Percentiles rank a stretch among this genome's conserved stretches.
Conservation (phyloP, 148 eudicot genomes). For the Chenopodium album region DNA sequence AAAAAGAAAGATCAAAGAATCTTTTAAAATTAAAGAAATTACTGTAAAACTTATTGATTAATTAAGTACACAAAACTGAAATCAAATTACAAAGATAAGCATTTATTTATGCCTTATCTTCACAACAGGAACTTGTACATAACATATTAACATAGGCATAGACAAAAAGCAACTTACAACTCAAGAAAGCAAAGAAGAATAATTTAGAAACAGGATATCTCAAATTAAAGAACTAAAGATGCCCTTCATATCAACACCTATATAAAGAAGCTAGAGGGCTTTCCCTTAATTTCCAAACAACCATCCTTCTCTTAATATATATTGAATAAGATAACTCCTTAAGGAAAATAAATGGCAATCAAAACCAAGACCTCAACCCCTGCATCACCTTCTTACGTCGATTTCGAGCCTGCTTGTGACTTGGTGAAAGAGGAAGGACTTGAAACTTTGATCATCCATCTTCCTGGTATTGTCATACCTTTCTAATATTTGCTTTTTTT, state of each 20-base stretch:
- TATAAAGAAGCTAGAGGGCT: not conserved
- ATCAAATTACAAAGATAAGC: no score
- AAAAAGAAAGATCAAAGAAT: no score
- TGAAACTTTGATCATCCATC: constrained; percentile 31
- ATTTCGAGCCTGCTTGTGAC: constrained; percentile 36
- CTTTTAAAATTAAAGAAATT: no score
- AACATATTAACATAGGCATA: not conserved
- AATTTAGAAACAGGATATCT: not conserved
- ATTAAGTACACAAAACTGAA: no score
- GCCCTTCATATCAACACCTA: not conserved
- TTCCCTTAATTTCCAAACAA: not conserved
- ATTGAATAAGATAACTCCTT: no score
- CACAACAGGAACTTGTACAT: not conserved
- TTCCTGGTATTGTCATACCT: constrained; percentile 30
- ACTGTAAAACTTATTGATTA: no score
- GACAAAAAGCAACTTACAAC: constrained; percentile 4
- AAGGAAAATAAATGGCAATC: constrained; percentile 14
- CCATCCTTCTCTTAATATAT: not conserved
- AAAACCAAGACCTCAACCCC: constrained; percentile 13
- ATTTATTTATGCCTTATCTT: no score
- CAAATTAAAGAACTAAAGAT: not conserved
- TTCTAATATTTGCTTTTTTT: not conserved
- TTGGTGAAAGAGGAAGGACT: constrained; percentile 25
- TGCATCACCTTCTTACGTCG: constrained; percentile 21
- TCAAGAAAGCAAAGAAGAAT: constrained; percentile 7